These are phyloP conservation scores for Nicotiana tabacum DNA, from an alignment of 257 asterid genomes.

Conservation along the genomic window DNA sequence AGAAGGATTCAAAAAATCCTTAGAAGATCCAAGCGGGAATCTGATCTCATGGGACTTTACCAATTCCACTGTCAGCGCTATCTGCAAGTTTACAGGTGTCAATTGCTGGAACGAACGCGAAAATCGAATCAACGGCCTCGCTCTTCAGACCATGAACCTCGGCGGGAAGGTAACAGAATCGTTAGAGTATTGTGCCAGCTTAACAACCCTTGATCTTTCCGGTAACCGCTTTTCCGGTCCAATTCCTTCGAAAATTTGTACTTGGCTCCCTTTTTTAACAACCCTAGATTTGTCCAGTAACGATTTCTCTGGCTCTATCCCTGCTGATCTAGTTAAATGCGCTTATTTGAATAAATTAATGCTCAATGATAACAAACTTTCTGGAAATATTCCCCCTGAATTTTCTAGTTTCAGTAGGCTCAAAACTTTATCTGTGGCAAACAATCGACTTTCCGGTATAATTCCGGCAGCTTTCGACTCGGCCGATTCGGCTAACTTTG, in stretches of 20 bases:
- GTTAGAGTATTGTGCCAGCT: conserved; percentile 50
- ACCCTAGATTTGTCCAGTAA: conserved; percentile 71
- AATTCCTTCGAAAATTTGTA: conserved; percentile 65
- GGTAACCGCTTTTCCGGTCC: conserved; percentile 68
- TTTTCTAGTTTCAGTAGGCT: conserved; percentile 60
- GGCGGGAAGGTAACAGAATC: conserved; percentile 45
- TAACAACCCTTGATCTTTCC: conserved; percentile 59
- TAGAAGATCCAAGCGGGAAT: conserved; percentile 38
- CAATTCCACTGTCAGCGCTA: conserved; percentile 46
- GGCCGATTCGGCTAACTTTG: conserved; percentile 26
- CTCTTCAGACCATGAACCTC: conserved; percentile 49
- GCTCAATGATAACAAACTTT: conserved; percentile 45
- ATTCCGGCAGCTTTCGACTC: conserved; percentile 49
- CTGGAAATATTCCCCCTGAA: conserved; percentile 63
- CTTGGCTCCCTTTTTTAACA: conserved; percentile 75
- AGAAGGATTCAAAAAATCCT: conserved; percentile 46
- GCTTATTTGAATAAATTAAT: conserved; percentile 49
- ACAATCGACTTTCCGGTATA: conserved; percentile 62
- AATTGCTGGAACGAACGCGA: conserved; percentile 77
- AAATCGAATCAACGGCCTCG: conserved; percentile 46
- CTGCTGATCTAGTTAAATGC: conserved; percentile 62
- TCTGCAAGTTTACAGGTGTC: conserved; percentile 62
- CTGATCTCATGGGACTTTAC: conserved; percentile 54
- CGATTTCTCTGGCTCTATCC: conserved; percentile 57
- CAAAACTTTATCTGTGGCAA: conserved; percentile 47